Evolutionary conservation across 1,284 basidiomycete species (phyloP).

Genomic region (Naganishia sp.): DNA sequence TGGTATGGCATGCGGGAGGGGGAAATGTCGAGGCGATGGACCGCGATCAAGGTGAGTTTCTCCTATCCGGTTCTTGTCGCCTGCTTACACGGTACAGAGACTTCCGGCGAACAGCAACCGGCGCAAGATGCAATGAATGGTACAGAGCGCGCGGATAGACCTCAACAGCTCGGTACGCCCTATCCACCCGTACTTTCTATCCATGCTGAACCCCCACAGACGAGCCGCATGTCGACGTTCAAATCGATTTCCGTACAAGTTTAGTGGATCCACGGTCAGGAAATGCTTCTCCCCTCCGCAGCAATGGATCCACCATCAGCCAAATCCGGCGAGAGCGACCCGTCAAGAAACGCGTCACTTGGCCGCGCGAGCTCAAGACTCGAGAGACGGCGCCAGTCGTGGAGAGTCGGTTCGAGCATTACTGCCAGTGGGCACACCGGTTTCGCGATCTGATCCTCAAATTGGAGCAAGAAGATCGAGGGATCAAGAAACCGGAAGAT

Average conservation of each 20-base stretch:
- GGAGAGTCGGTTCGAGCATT: neutral
- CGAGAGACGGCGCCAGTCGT: neutral
- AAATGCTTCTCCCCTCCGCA: too few relatives aligned
- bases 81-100: neutral
- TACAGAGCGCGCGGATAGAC: too few relatives aligned
- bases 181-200: too few relatives aligned
- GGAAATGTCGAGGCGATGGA: neutral
- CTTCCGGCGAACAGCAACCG: neutral
- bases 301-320: too few relatives aligned
- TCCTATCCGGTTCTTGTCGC: neutral
- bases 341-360: neutral
- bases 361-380: neutral
- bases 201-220: too few relatives aligned
- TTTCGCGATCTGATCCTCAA: neutral
- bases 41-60: neutral
- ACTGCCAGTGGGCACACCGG: conserved; percentile 1
- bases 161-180: too few relatives aligned
- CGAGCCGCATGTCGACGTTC: neutral
- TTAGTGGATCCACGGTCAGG: too few relatives aligned
- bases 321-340: neutral
- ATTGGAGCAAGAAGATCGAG: neutral
- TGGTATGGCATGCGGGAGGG: neutral
- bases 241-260: neutral
- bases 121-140: neutral
- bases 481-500: neutral